Percentiles rank a stretch among this genome's conserved stretches.
These are phyloP conservation scores for Quillaja saponaria DNA, from an alignment of 306 rosid species.

Conservation along the genomic window DNA sequence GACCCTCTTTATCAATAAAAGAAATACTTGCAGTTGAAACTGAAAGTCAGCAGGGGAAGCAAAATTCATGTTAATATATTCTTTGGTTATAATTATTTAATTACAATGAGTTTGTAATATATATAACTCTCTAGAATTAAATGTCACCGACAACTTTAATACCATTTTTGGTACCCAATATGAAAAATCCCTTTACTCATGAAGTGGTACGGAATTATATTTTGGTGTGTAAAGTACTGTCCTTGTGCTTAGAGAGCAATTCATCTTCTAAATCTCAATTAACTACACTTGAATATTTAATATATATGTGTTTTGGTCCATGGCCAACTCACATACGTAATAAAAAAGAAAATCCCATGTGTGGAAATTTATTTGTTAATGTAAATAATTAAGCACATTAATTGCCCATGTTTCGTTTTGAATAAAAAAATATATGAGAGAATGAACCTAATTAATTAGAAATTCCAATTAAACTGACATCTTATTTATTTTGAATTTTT, in stretches of 20 bases:
- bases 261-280: too few species aligned
- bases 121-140: background rate
- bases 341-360: background rate
- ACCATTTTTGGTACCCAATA: conserved; percentile 4
- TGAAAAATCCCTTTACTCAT: conserved; percentile 14
- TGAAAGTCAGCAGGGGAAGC: conserved; percentile 11
- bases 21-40: background rate
- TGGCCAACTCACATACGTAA: background rate
- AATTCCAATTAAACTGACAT: too few species aligned
- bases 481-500: too few species aligned
- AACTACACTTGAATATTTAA: too few species aligned
- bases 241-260: conserved; percentile 31
- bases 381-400: background rate
- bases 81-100: background rate
- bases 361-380: background rate
- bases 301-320: background rate
- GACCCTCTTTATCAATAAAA: background rate
- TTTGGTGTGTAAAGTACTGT: conserved; percentile 31
- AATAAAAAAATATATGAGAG: too few species aligned
- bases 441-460: too few species aligned
- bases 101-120: background rate
- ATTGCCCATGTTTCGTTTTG: background rate
- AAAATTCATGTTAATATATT: conserved; percentile 22
- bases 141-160: conserved; percentile 22
- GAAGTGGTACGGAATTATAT: conserved; percentile 45